Percentiles rank a stretch among this genome's conserved stretches.
Evolutionary conservation across 2,329 filamentous ascomycete genomes (phyloP).

Genomic region (Neofusicoccum parvum): DNA sequence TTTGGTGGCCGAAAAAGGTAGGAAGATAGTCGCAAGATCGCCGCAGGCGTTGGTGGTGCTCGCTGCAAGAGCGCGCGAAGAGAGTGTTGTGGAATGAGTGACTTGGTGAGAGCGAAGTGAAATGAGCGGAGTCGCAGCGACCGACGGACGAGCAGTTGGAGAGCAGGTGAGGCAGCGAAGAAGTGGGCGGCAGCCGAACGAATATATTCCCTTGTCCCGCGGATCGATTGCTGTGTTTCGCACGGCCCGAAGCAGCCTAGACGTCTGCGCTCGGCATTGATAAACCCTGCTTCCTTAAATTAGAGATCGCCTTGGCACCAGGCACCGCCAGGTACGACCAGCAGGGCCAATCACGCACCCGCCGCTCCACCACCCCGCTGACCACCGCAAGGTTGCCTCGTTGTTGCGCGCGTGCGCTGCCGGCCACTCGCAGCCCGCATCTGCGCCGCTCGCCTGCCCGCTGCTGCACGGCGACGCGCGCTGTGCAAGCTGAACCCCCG

Average conservation of each 20-base stretch:
- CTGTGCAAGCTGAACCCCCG: slow-evolving; percentile 9
- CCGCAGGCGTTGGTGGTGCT: neutral
- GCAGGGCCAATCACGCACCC: neutral
- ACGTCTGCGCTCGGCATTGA: slow-evolving; percentile 3
- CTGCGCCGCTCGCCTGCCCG: neutral
- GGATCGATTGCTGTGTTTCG: slow-evolving; percentile 11
- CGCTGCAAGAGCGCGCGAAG: neutral
- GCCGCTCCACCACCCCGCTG: slow-evolving; percentile 7
- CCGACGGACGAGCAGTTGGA: neutral
- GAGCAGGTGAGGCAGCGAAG: slow-evolving; percentile 5
- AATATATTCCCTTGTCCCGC: slow-evolving; percentile 15
- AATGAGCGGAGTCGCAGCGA: slow-evolving; percentile 3
- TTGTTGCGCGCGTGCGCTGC: slow-evolving; percentile 7
- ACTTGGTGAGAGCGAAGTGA: slow-evolving; percentile 15
- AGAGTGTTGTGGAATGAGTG: slow-evolving; percentile 12
- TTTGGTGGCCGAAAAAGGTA: neutral
- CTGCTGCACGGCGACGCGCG: neutral
- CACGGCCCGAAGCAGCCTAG: slow-evolving; percentile 5
- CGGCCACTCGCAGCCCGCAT: slow-evolving; percentile 12
- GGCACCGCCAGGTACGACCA: neutral
- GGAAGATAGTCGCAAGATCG: slow-evolving; percentile 4
- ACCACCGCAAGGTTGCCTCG: slow-evolving; percentile 9
- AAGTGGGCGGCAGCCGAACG: neutral
- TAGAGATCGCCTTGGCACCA: slow-evolving; percentile 13
- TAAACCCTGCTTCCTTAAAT: slow-evolving; percentile 10